phyloP scores from a whole-genome alignment of 306 rosid species.

The Mucuna pruriens region DNA sequence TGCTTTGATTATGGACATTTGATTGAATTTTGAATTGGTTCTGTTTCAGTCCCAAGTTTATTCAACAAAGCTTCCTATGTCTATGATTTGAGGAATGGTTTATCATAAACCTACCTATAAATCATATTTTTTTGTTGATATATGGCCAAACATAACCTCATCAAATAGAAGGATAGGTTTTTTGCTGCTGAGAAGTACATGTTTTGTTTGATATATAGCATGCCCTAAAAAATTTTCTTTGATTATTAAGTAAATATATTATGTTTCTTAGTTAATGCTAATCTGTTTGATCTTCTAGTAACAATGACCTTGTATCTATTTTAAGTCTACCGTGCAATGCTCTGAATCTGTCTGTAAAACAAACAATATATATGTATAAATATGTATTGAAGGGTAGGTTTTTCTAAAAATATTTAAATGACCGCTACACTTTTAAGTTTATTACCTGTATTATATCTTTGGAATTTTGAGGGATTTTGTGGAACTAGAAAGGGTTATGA shows the following conservation, averaged over 20 bases:
- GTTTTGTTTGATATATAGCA: not conserved
- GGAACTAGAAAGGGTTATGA: constrained; percentile 7
- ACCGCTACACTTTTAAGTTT: not conserved
- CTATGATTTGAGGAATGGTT: constrained; percentile 24
- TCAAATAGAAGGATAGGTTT: not conserved
- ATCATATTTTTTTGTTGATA: constrained; percentile 6
- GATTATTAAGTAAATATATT: not conserved
- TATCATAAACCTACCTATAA: not conserved
- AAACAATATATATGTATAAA: too few species aligned
- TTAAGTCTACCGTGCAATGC: not conserved
- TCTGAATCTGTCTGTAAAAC: constrained; percentile 7
- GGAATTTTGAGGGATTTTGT: constrained; percentile 5
- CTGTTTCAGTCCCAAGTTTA: too few species aligned
- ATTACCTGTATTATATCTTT: not conserved
- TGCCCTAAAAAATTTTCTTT: constrained; percentile 17
- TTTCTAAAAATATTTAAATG: constrained; percentile 5
- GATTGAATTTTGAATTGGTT: constrained; percentile 15
- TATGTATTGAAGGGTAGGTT: constrained; percentile 11
- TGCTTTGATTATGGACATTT: constrained; percentile 13
- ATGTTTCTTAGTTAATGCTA: not conserved
- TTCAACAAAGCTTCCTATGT: not conserved
- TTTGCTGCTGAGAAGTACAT: not conserved
- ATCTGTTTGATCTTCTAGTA: constrained; percentile 22
- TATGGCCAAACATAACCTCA: not conserved
- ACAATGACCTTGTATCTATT: not conserved